These are phyloP conservation scores for Wakefieldia striispora DNA, from an alignment of 768 basidiomycete species.

Conservation along the genomic window DNA sequence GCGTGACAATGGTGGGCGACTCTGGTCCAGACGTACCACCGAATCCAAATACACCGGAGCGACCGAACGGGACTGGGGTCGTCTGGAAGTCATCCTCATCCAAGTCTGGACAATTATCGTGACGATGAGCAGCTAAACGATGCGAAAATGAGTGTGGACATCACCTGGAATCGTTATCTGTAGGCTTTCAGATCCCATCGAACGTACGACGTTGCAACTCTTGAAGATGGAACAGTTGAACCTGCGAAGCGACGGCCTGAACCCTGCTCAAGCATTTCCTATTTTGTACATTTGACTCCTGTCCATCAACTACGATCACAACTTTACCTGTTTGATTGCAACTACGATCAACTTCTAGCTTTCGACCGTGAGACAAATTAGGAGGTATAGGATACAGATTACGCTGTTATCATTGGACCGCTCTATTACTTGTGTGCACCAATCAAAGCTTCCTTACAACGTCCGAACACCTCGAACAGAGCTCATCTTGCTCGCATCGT, in stretches of 20 bases:
- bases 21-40: slow-evolving; percentile 54
- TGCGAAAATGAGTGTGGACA: background rate
- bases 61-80: slow-evolving; percentile 69
- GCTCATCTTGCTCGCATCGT: slow-evolving; percentile 42
- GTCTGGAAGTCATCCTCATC: slow-evolving; percentile 69
- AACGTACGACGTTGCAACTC: slow-evolving; percentile 2
- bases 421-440: background rate
- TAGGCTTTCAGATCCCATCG: slow-evolving; percentile 39
- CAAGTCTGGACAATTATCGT: slow-evolving; percentile 54
- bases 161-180: slow-evolving; percentile 50
- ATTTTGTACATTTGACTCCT: slow-evolving; percentile 16
- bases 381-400: background rate
- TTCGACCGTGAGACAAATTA: too few relatives aligned
- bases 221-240: slow-evolving; percentile 1
- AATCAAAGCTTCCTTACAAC: slow-evolving; percentile 15
- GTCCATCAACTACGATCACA: too few relatives aligned
- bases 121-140: background rate
- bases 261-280: background rate
- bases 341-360: too few relatives aligned
- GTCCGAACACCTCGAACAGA: slow-evolving; percentile 66
- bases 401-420: background rate
- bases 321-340: too few relatives aligned
- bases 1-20: slow-evolving; percentile 62
- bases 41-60: slow-evolving; percentile 50
- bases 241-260: background rate